Base-by-base conservation (phyloP, 371 early-diverging fungal genomes). In the Capillidium heterosporum region DNA sequence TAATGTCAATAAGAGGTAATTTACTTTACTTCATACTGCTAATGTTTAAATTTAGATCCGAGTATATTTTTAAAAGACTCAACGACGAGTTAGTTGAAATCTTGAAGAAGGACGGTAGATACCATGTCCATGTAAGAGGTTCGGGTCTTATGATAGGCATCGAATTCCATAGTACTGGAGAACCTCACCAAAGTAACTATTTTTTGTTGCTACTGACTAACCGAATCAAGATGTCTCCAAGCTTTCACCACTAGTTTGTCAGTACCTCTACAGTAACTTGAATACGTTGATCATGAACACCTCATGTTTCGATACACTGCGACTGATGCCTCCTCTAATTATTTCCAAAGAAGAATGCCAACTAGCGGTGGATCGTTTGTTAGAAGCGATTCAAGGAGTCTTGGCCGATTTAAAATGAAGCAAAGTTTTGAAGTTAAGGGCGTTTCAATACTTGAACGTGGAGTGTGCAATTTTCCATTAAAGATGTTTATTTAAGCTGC, bases 141-240 rank as follows among this genome's bases (percentile, higher is more conserved):
- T 60, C 69, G 21, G 78, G 78, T 51, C 57, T 77, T n/a, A 75
- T 77, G 74, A 70, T 76, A 62, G 78, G 78, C 56, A 61, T 77
- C 41, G 76, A 75, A 52, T 77, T 75, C 56, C 55, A 67, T 61
- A 64, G 66, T 31, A 42, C 19, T 50, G 48, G 28, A 11, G n/a
- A 13, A 0, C 3, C 26, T 8, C 8, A 19, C 8, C 10, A 39
- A 27, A 40, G 41, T 28, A 40, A 17, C 47, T 23, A 28, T 13
- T 28, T 11, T 42, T 3, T 24, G 7, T 10, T 8, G 21, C 27
- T 8, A 23, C 11, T 27, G 21, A 21, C 24, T 10, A 11, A 21
- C 8, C 35, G 15, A 11, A 23, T 39, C 19, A 47, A 8, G 71
- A 62, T 15, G 71, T 71, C 17, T 43, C 57, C 48, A 72, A 71